Base-by-base conservation (phyloP, 2,329 filamentous ascomycete species). In the Ophiocordyceps camponoti-floridani region DNA sequence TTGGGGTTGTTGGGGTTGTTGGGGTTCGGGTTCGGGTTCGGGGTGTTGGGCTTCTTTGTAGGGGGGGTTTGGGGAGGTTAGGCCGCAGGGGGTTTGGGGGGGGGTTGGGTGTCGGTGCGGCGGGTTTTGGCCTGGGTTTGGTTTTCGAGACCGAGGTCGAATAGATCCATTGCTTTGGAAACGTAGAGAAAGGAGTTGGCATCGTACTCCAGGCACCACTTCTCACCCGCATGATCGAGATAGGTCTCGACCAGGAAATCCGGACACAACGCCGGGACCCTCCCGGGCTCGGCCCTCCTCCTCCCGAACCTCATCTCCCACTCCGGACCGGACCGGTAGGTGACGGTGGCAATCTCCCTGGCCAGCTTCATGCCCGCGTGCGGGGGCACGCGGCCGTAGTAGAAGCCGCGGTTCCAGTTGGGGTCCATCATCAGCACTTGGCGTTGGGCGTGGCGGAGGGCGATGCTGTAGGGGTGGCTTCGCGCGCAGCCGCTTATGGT, bases 341-440 rank as follows among this genome's bases (percentile, higher is more conserved):
- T 98, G 42, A 98, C 88, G 1, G 91, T 98, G 14, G 91, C 91
- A 54, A 98, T 98, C 64, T 98, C 85, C 47, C 91, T 80, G 0
- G 91, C 89, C 7, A 98, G 79, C 65, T 98, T 98, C 89, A 98
- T 96, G 43, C 91, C 91, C 0, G 84, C 80, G 57, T 98, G 91
- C 1, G 91, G 91, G 2, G 91, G 91, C 7, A 98, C 78, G 40
- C 70, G 67, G 55, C 80, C 82, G 58, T 94, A 94, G 68, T 96
- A 96, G 65, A 89, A 94, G 2, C 91, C 91, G 33, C 91, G 78
- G 52, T 85, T 84, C 91, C 91, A 98, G 56, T 94, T 87, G 2
- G 88, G 87, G 56, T 98, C 91, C 82, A 95, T 95, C 88, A 98
- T 96, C 42, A 98, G 73, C 1, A 95, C 91, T 66, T 96, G 91